Evolutionary conservation across 1,284 basidiomycete genomes (phyloP).

Genomic region (Moniliophthora roreri): DNA sequence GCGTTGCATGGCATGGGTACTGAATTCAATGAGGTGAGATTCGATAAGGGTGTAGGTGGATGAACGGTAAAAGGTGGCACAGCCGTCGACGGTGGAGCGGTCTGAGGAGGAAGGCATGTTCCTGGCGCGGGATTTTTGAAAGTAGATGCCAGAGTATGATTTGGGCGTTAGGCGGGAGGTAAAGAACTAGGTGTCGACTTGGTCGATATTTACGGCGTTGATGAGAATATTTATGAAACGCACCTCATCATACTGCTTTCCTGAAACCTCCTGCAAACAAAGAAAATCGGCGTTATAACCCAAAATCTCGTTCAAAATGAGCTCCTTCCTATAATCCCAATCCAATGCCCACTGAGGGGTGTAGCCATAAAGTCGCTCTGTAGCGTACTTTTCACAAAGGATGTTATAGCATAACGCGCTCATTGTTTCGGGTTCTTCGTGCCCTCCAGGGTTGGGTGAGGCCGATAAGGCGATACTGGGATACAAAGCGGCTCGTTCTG

Average conservation of each 20-base stretch:
- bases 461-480: too few species aligned
- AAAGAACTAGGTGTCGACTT: constrained; percentile 63
- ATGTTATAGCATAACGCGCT: constrained; percentile 93
- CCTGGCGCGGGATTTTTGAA: constrained; percentile 92
- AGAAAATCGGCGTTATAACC: constrained; percentile 87
- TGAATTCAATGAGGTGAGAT: constrained; percentile 94
- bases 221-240: too few species aligned
- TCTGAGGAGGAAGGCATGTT: constrained; percentile 87
- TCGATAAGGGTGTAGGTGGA: constrained; percentile 91
- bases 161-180: constrained; percentile 72
- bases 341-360: constrained; percentile 95
- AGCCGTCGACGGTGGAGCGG: constrained; percentile 90
- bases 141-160: constrained; percentile 92
- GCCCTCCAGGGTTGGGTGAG: too few species aligned
- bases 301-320: constrained; percentile 87
- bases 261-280: constrained; percentile 95
- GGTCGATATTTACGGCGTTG: too few species aligned
- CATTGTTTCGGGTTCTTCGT: constrained; percentile 60
- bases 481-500: constrained; percentile 57
- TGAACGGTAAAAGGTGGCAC: constrained; percentile 95
- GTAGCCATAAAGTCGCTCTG: constrained; percentile 91
- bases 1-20: constrained; percentile 89
- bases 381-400: constrained; percentile 90
- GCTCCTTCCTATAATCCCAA: constrained; percentile 94
- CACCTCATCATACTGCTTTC: constrained; percentile 85